phyloP scores from a whole-genome alignment of 306 rosid species.

The Prunus kanzakura region DNA sequence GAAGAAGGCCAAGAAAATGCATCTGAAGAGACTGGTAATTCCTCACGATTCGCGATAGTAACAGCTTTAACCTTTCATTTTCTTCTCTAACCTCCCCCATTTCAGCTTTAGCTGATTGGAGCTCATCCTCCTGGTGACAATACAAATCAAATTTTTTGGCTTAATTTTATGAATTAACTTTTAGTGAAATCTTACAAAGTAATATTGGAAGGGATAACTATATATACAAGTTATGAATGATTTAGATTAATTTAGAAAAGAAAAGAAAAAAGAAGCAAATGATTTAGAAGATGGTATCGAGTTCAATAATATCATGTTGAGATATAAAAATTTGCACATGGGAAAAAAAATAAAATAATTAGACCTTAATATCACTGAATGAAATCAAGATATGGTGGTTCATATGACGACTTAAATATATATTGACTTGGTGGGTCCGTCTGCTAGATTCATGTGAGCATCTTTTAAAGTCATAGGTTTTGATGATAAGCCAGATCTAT shows the following conservation, averaged over 20 bases:
- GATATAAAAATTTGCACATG: too few species aligned
- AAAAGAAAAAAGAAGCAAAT: too few species aligned
- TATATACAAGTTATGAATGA: too few species aligned
- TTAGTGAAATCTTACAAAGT: background rate
- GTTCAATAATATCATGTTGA: too few species aligned
- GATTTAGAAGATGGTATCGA: too few species aligned
- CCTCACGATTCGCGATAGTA: conserved; percentile 23
- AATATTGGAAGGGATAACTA: background rate
- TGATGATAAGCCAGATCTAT: background rate
- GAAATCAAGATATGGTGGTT: too few species aligned
- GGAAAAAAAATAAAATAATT: too few species aligned
- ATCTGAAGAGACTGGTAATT: conserved; percentile 44
- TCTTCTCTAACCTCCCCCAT: conserved; percentile 53
- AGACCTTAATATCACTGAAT: too few species aligned
- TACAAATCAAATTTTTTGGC: background rate
- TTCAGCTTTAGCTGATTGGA: conserved; percentile 41
- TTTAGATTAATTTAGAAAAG: too few species aligned
- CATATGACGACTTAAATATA: background rate
- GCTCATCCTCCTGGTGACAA: conserved; percentile 30
- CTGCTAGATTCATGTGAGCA: background rate
- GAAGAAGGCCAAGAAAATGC: conserved; percentile 31
- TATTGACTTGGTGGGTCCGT: background rate
- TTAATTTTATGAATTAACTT: too few species aligned
- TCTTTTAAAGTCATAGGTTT: background rate
- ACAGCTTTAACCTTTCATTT: conserved; percentile 41